Base-by-base conservation (phyloP, 176 grass and related monocot genomes). In the Themeda triandra region DNA sequence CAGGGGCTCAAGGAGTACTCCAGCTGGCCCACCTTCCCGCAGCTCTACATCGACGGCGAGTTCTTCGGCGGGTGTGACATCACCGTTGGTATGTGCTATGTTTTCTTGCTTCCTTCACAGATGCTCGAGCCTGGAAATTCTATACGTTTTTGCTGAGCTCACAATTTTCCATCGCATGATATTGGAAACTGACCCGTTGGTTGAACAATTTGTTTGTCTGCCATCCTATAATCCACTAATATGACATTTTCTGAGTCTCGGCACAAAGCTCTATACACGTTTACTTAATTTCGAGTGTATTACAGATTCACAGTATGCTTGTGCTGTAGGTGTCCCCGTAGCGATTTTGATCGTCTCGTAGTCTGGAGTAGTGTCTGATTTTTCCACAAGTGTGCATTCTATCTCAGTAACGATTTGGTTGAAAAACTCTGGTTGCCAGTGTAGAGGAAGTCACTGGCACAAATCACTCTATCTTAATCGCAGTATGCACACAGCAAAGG, bases 1-100 rank as follows among this genome's bases (percentile, higher is more conserved):
- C 91, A 95, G 78, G 93, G 96, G 23, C 84, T 99, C 76, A 99
- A 99, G 89, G 93, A 99, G 5, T 99, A 99, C 88, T 99, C 96
- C 65, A 86, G 86, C 86, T 99, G 96, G 93, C 96, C 96, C 71
- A 96, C 96, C 28, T 99, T 99, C 85, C 96, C 93, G 2, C 93
- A 99, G 83, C 91, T 99, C 69, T 99, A 96, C 85, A 92, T 99
- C 81, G 93, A 92, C 48, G 96, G 96, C 28, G 96, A 98, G 65
- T 98, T 98, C 87, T 95, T 95, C 25, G 96, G 96, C 29, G 96
- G 96, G 17, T 98, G 96, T 62, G 93, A 95, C 77, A 95, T 98
- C 73, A 93, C 89, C 45, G 75, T 93, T 6, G 96, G 96, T 98
- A 82, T 1, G 18, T 17, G 6, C 51, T 56, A 31, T 35, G 4